Conservation (phyloP, 176 grass and related monocot species). For the Eremochloa ophiuroides region DNA sequence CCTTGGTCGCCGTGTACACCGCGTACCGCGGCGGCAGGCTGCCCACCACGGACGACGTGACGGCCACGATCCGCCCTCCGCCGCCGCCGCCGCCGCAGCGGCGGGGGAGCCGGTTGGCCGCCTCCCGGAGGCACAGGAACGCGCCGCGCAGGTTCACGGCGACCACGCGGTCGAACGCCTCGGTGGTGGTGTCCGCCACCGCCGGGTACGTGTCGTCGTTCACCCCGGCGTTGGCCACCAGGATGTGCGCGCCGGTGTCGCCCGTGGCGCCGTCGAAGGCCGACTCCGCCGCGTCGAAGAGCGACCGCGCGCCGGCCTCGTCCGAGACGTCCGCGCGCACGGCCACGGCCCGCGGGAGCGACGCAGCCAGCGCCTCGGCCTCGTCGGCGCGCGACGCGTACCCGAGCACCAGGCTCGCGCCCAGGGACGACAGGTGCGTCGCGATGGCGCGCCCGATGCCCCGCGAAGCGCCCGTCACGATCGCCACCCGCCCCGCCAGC, state of each 20-base stretch:
- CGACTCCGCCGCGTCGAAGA: slow-evolving; percentile 50
- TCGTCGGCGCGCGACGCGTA: slow-evolving; percentile 36
- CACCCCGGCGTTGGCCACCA: slow-evolving; percentile 51
- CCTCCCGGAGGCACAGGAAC: slow-evolving; percentile 82
- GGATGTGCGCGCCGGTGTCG: slow-evolving; percentile 53
- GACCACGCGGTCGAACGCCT: slow-evolving; percentile 40
- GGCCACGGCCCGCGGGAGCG: slow-evolving; percentile 27
- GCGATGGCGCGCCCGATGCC: slow-evolving; percentile 54
- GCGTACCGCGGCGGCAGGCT: slow-evolving; percentile 23
- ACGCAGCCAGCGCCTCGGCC: slow-evolving; percentile 19
- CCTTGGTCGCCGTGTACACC: slow-evolving; percentile 47
- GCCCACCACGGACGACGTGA: slow-evolving; percentile 49
- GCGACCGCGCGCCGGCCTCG: slow-evolving; percentile 16
- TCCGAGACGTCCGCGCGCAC: slow-evolving; percentile 34
- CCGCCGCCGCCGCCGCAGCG: slow-evolving; percentile 63
- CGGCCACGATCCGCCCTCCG: slow-evolving; percentile 60
- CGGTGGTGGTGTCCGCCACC: slow-evolving; percentile 30
- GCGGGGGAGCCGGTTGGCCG: slow-evolving; percentile 38
- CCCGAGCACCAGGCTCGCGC: slow-evolving; percentile 55
- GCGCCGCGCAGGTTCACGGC: slow-evolving; percentile 56
- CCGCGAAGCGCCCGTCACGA: slow-evolving; percentile 50
- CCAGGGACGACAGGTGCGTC: slow-evolving; percentile 45
- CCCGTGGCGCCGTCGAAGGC: slow-evolving; percentile 18
- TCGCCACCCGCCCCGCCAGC: slow-evolving; percentile 49
- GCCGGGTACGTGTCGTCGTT: slow-evolving; percentile 33